Conservation (phyloP, 305 asterid genomes). For the Salvia sclarea region DNA sequence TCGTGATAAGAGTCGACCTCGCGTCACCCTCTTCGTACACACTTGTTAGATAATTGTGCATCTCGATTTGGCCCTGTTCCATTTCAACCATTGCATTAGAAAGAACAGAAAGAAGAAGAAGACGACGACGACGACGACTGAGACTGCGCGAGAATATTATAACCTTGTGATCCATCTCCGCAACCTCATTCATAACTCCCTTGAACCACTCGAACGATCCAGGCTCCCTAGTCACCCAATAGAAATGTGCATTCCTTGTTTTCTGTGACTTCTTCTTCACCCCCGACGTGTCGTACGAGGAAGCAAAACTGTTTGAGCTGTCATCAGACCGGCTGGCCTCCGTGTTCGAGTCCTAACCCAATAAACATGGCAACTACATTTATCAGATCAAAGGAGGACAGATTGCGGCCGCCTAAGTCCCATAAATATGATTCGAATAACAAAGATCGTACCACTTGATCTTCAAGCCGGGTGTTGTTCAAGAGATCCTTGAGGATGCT, state of each 20-base stretch:
- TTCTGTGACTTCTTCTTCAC: conserved; percentile 58
- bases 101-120: background rate
- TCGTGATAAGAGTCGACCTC: conserved; percentile 89
- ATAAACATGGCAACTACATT: background rate
- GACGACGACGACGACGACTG: too few species aligned
- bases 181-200: conserved; percentile 91
- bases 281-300: conserved; percentile 54
- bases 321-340: conserved; percentile 71
- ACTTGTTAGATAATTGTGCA: conserved; percentile 93
- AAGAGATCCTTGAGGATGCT: conserved; percentile 84
- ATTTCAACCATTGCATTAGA: background rate
- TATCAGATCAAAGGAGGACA: too few species aligned
- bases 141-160: too few species aligned
- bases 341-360: conserved; percentile 64
- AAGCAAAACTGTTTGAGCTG: conserved; percentile 69
- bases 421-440: too few species aligned
- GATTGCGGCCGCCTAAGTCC: too few species aligned
- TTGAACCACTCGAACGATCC: conserved; percentile 99
- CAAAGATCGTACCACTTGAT: conserved; percentile 53
- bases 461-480: conserved; percentile 67
- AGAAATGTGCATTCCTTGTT: conserved; percentile 72
- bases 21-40: conserved; percentile 98
- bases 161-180: conserved; percentile 94
- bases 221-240: conserved; percentile 92
- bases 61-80: conserved; percentile 87